A percentile compares a stretch with the other conserved stretches of the same genome.
phyloP scores from a whole-genome alignment of 371 early-diverging fungal genomes.

The Mycotypha africana region DNA sequence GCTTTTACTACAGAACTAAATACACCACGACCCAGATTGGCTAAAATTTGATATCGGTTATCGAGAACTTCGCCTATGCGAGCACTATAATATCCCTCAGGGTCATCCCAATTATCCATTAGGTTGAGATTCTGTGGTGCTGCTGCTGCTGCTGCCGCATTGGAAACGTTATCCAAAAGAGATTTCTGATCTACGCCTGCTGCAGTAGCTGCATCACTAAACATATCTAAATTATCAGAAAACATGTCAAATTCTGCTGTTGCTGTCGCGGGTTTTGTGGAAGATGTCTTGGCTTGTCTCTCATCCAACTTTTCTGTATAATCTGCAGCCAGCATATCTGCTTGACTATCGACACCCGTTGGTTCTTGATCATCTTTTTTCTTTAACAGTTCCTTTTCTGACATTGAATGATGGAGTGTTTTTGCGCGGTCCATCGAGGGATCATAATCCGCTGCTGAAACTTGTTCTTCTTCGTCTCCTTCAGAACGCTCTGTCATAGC shows the following conservation, averaged over 20 bases:
- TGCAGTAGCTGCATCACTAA: constrained; percentile 25
- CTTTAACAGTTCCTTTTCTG: constrained; percentile 48
- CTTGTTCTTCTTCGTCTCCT: no score
- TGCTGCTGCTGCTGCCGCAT: no score
- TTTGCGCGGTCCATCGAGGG: constrained; percentile 53
- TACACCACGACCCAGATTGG: constrained; percentile 90
- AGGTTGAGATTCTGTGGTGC: constrained; percentile 51
- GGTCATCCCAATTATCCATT: constrained; percentile 92
- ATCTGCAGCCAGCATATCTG: constrained; percentile 60
- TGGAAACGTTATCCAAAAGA: constrained; percentile 8
- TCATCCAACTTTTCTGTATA: constrained; percentile 45
- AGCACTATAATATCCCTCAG: constrained; percentile 93
- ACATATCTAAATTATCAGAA: constrained; percentile 62
- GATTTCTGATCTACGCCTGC: constrained; percentile 12
- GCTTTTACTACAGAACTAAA: constrained; percentile 93
- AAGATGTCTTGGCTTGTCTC: not conserved
- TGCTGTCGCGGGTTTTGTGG: no score
- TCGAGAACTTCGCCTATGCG: constrained; percentile 81
- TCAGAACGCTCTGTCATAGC: no score
- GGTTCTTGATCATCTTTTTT: constrained; percentile 48
- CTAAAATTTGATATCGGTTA: constrained; percentile 79
- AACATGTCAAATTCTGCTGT: constrained; percentile 71
- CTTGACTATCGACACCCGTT: constrained; percentile 32
- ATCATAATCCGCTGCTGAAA: constrained; percentile 76
- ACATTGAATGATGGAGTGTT: constrained; percentile 30